Base-by-base conservation (phyloP, 371 early-diverging fungal genomes). In the Lichtheimia corymbifera region DNA sequence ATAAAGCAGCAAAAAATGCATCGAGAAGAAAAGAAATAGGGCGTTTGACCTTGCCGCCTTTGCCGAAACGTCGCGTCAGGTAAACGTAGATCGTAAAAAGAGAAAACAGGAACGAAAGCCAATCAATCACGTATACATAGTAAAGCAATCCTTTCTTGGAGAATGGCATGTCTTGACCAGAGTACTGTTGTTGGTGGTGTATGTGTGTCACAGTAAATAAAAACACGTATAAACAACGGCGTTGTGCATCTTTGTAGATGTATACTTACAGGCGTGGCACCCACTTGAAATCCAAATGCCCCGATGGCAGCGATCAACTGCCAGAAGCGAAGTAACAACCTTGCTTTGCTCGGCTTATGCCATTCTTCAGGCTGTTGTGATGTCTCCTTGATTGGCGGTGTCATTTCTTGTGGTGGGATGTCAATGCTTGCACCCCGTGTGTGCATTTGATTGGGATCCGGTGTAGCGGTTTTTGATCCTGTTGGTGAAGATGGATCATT, bases 231-330 rank as follows among this genome's bases (percentile, higher is more conserved):
- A 22, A 49, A 50, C 15, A 20, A 22, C 7, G 17, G 20, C 17
- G 51, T 50, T 44, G 49, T 49, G 35, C 35, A 35, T 35, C 6
- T 35, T 1, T 35, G 35, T 35, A 9, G 40, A 27, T 24, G 24
- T 22, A 18, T 18, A 62, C 68, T 61, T 68, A 76, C 76, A 5
- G 76, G 68, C 22, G 61, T 53, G 20, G 73, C 76, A 13, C 69
- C 69, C 9, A 63, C 63, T 58, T 71, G 73, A 50, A 76, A 76
- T n/a, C 69, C 73, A 63, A 76, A 76, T 9, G 71, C 68, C 20
- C 71, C 71, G 17, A 73, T 59, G 20, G 69, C 64, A 47, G 73
- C 68, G 35, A 76, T 50, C 5, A 73, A 17, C 35, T 73, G 73
- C 68, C 70, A 70, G 27, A 68, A 20, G 20, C 76, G 66, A 18